These are phyloP conservation scores for Citrus inodora DNA, from an alignment of 345 rosid species.

Conservation along the genomic window DNA sequence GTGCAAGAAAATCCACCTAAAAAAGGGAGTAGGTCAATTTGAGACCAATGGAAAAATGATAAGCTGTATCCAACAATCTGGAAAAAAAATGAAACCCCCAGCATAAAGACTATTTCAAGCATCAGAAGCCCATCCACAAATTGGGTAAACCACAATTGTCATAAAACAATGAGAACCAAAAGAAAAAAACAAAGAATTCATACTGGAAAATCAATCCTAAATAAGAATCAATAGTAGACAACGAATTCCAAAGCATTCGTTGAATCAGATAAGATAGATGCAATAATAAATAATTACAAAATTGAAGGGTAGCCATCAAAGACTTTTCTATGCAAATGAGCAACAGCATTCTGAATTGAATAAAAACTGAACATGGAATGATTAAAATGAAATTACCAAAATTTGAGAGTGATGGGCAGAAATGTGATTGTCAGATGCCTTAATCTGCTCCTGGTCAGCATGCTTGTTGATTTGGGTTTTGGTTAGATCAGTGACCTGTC, in stretches of 20 bases:
- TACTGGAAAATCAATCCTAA: neutral
- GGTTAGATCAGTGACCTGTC: slow-evolving; percentile 42
- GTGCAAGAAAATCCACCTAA: neutral
- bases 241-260: neutral
- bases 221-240: neutral
- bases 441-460: neutral
- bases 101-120: slow-evolving; percentile 14
- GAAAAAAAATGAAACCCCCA: neutral
- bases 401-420: slow-evolving; percentile 12
- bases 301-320: slow-evolving; percentile 1
- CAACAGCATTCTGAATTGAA: neutral
- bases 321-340: neutral
- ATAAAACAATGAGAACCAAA: neutral
- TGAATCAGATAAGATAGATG: neutral
- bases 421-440: neutral
- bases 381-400: slow-evolving; percentile 28
- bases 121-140: neutral
- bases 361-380: neutral
- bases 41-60: neutral
- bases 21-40: neutral
- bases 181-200: too few species aligned
- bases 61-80: neutral
- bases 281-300: neutral
- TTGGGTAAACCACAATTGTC: neutral
- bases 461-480: slow-evolving; percentile 5